Conservation (phyloP, 805 yeast species). For the Schwanniomyces yamadae region DNA sequence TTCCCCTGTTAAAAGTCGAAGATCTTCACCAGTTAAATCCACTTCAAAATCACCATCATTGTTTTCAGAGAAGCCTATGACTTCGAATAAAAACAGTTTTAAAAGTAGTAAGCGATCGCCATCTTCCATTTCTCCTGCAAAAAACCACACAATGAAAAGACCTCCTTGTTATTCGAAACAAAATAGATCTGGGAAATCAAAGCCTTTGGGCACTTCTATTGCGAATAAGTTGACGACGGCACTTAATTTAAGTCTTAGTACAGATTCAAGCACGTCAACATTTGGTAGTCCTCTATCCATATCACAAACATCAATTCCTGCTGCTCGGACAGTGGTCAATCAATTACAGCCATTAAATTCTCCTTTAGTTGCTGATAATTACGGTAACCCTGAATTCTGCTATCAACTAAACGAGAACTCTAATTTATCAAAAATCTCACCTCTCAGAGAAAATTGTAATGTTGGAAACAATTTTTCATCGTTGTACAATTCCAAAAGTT, state of each 20-base stretch:
- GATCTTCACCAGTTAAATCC: constrained; percentile 11
- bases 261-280: constrained; percentile 8
- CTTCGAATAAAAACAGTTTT: background rate
- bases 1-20: constrained; percentile 5
- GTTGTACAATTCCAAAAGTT: background rate
- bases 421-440: constrained; percentile 10
- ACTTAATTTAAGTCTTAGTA: constrained; percentile 9
- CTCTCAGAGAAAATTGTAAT: constrained; percentile 11
- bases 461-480: constrained; percentile 1
- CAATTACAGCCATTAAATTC: constrained; percentile 18
- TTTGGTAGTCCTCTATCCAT: constrained; percentile 10
- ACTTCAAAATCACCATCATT: constrained; percentile 1
- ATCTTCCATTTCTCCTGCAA: constrained; percentile 3
- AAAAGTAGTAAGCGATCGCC: constrained; percentile 3
- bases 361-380: constrained; percentile 12
- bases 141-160: background rate
- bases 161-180: background rate
- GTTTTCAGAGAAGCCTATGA: background rate
- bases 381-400: background rate
- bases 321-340: constrained; percentile 5
- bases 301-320: constrained; percentile 4
- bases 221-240: constrained; percentile 12
- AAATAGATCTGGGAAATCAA: background rate
- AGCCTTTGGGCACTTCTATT: constrained; percentile 11
- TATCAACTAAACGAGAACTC: too few relatives aligned